Conservation (phyloP, 108 stramenopile genomes). For the Mediolabrus comicus region DNA sequence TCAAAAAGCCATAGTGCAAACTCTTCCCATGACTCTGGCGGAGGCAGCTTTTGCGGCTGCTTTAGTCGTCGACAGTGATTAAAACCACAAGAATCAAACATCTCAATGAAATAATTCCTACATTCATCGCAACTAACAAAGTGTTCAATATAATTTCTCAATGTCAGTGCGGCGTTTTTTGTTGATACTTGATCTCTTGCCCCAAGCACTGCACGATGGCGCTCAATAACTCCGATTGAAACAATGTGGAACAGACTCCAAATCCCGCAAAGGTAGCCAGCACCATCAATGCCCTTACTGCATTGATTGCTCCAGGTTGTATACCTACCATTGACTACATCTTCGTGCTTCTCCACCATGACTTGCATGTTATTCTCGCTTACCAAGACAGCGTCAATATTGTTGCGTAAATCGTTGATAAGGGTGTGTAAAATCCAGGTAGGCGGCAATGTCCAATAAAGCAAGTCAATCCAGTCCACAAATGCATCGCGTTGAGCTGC, state of each 20-base stretch:
- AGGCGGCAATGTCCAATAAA: constrained; percentile 55
- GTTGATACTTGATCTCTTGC: constrained; percentile 46
- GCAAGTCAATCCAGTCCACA: constrained; percentile 51
- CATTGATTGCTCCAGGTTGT: constrained; percentile 39
- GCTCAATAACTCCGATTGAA: constrained; percentile 64
- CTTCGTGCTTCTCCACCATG: constrained; percentile 40
- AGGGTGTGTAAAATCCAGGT: constrained; percentile 56
- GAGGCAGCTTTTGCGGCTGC: constrained; percentile 31
- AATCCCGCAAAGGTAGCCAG: constrained; percentile 63
- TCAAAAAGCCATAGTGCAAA: constrained; percentile 75
- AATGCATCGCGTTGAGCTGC: constrained; percentile 28
- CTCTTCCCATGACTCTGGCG: constrained; percentile 59
- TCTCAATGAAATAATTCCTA: constrained; percentile 61
- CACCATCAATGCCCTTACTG: constrained; percentile 17
- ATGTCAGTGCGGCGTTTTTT: constrained; percentile 44
- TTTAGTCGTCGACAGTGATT: constrained; percentile 69
- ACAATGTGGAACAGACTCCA: constrained; percentile 76
- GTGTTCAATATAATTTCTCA: constrained; percentile 61
- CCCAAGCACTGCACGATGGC: constrained; percentile 55
- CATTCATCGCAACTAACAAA: constrained; percentile 83
- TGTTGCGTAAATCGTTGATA: constrained; percentile 47
- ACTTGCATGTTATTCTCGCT: constrained; percentile 32
- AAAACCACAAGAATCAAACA: constrained; percentile 65
- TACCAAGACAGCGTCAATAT: constrained; percentile 40
- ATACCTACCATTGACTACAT: constrained; percentile 32